Percentiles rank a stretch among this genome's conserved stretches.
phyloP scores from a whole-genome alignment of 805 yeast species.

The Candida silvatica region DNA sequence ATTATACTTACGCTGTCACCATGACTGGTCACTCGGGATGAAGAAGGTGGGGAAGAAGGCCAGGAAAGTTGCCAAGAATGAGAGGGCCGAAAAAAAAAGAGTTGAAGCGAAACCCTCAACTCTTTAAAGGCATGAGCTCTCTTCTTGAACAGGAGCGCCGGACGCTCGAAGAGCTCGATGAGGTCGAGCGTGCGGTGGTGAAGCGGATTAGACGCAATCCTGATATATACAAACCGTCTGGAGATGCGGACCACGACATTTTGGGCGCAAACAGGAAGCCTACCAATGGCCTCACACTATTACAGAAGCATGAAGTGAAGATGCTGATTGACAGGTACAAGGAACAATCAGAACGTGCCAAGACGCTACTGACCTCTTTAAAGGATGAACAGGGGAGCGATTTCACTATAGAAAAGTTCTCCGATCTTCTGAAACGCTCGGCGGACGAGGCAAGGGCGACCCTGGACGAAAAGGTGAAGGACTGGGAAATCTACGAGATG shows the following conservation, averaged over 20 bases:
- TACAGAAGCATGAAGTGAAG: constrained; percentile 64
- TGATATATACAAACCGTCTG: constrained; percentile 30
- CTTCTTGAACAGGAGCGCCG: constrained; percentile 30
- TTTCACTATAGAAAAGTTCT: too few relatives aligned
- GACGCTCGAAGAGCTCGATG: constrained; percentile 56
- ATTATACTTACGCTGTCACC: constrained; percentile 27
- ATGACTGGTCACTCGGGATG: too few relatives aligned
- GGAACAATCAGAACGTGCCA: constrained; percentile 21
- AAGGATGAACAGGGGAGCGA: constrained; percentile 5
- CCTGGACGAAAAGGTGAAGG: neutral
- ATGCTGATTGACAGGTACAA: constrained; percentile 39
- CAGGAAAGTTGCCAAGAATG: neutral
- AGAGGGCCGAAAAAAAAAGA: constrained; percentile 2
- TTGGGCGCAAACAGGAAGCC: constrained; percentile 28
- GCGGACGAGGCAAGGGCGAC: too few relatives aligned
- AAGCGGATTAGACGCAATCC: constrained; percentile 59
- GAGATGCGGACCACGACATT: constrained; percentile 19
- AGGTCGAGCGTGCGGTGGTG: constrained; percentile 58
- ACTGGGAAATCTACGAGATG: constrained; percentile 25
- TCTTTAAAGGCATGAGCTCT: constrained; percentile 6
- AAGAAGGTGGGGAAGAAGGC: too few relatives aligned
- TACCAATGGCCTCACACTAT: constrained; percentile 39
- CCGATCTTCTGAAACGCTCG: too few relatives aligned
- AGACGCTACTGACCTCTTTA: neutral
- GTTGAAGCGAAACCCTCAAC: too few relatives aligned